phyloP scores from a whole-genome alignment of 345 rosid genomes.

The Mercurialis annua region DNA sequence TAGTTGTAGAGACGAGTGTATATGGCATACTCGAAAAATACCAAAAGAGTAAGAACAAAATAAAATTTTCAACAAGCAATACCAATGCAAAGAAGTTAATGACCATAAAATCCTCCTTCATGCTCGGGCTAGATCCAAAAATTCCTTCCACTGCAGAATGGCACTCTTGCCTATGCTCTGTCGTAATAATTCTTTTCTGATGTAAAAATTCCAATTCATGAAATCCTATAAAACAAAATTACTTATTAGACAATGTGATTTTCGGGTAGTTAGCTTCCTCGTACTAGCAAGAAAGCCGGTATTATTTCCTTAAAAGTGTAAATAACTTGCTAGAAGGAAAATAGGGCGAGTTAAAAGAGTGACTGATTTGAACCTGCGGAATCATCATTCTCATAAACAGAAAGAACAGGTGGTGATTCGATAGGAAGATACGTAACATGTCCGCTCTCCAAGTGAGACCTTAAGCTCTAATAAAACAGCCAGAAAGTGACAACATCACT shows the following conservation, averaged over 20 bases:
- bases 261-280: not conserved
- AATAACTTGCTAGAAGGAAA: not conserved
- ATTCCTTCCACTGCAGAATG: conserved; percentile 44
- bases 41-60: conserved; percentile 3
- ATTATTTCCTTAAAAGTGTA: not conserved
- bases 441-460: conserved; percentile 46
- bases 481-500: conserved; percentile 3
- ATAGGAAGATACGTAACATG: conserved; percentile 40
- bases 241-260: not conserved
- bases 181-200: conserved; percentile 39
- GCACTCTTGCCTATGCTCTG: conserved; percentile 66
- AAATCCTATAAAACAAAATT: conserved; percentile 30
- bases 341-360: not conserved
- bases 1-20: not conserved
- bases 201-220: conserved; percentile 26
- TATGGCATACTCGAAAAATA: conserved; percentile 5
- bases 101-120: conserved; percentile 63
- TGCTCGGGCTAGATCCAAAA: conserved; percentile 45
- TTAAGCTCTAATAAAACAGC: conserved; percentile 43
- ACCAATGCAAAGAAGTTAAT: conserved; percentile 92
- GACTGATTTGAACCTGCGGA: conserved; percentile 36
- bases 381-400: conserved; percentile 25
- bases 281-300: not conserved
- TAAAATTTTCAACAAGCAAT: conserved; percentile 13
- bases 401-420: conserved; percentile 69